Conservation (phyloP, 2,329 filamentous ascomycete genomes). For the Verticillium tricorpus region DNA sequence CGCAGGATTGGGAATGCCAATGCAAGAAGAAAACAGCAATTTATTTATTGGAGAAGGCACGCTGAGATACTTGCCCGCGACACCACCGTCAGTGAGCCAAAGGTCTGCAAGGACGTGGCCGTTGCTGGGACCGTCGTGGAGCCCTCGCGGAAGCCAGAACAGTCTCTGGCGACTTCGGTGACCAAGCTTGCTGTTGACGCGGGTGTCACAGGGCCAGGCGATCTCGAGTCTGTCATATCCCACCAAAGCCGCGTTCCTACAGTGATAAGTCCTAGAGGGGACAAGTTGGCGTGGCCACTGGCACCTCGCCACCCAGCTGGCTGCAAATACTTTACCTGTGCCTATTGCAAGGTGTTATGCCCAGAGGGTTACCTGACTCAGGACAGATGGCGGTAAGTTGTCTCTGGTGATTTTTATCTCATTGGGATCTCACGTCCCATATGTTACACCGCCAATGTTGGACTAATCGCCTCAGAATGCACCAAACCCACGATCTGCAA, state of each 20-base stretch:
- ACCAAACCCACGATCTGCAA: constrained; percentile 14
- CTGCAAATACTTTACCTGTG: constrained; percentile 8
- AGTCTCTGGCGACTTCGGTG: constrained; percentile 8
- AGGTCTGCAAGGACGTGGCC: not conserved
- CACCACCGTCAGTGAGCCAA: not conserved
- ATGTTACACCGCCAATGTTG: too few relatives aligned
- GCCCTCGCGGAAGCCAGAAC: not conserved
- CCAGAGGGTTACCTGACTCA: constrained; percentile 7
- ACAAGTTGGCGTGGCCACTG: not conserved
- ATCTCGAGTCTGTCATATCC: constrained; percentile 6
- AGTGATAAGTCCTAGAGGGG: not conserved
- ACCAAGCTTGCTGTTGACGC: not conserved
- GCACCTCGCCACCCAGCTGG: not conserved
- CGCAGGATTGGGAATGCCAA: constrained; percentile 7
- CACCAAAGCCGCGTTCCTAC: constrained; percentile 5
- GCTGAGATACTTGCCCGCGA: constrained; percentile 3
- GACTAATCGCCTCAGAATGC: not conserved
- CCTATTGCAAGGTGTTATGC: constrained; percentile 11
- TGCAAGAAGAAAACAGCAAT: constrained; percentile 9
- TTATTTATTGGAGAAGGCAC: constrained; percentile 13
- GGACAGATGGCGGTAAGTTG: not conserved
- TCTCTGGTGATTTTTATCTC: too few relatives aligned
- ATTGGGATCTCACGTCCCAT: too few relatives aligned
- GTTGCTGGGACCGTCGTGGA: not conserved
- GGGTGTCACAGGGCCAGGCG: not conserved